Evolutionary conservation across 768 basidiomycete genomes (phyloP).

Genomic region (Polyporus arcularius): DNA sequence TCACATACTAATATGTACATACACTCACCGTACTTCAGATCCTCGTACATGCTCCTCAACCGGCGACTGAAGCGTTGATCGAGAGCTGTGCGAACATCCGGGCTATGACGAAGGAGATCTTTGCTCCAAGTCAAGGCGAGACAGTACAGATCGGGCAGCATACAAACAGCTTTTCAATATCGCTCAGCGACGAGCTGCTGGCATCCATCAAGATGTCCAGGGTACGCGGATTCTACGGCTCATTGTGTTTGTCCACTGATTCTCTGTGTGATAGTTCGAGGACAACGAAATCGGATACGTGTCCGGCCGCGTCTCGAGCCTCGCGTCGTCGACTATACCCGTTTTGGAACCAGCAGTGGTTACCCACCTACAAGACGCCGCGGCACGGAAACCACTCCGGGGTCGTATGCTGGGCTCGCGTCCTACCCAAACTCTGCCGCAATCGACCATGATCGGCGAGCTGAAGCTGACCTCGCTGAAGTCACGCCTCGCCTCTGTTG

Average conservation of each 20-base stretch:
- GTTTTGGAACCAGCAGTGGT: constrained; percentile 69
- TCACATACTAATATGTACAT: background rate
- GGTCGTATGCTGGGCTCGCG: constrained; percentile 65
- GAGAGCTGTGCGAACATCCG: constrained; percentile 82
- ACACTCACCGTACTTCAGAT: constrained; percentile 54
- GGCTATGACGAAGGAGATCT: constrained; percentile 92
- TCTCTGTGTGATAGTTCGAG: constrained; percentile 67
- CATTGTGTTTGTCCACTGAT: background rate
- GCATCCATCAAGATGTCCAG: constrained; percentile 81
- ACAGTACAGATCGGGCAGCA: constrained; percentile 92
- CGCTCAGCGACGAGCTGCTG: constrained; percentile 87
- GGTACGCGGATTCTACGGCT: constrained; percentile 45
- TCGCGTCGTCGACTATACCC: constrained; percentile 87
- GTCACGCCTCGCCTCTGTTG: constrained; percentile 68
- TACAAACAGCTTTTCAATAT: constrained; percentile 91
- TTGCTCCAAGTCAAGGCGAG: constrained; percentile 75
- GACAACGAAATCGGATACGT: constrained; percentile 97
- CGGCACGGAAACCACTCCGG: constrained; percentile 22
- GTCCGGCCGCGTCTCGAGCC: constrained; percentile 81
- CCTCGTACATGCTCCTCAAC: constrained; percentile 75
- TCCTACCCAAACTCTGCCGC: constrained; percentile 65
- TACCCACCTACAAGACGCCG: constrained; percentile 6
- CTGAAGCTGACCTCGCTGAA: constrained; percentile 91
- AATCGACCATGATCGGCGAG: constrained; percentile 97
- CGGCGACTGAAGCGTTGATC: constrained; percentile 71